Evolutionary conservation across 345 rosid genomes (phyloP).

Genomic region (Hibiscus mutabilis): DNA sequence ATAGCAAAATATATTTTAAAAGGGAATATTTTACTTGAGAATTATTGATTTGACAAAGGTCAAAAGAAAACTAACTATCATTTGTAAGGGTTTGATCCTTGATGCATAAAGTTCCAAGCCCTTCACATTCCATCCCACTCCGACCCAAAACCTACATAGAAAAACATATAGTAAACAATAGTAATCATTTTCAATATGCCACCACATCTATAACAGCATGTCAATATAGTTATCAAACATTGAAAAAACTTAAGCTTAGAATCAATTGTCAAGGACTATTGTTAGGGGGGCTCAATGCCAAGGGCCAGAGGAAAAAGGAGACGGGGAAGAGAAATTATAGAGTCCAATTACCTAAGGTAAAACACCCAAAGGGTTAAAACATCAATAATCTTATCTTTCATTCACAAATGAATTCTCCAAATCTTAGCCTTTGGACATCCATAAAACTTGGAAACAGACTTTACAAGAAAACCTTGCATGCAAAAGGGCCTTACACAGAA

Average conservation of each 20-base stretch:
- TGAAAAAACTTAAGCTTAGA: neutral
- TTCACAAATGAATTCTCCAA: neutral
- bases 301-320: neutral
- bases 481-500: neutral
- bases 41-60: conserved; percentile 3
- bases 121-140: conserved; percentile 67
- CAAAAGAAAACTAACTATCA: conserved; percentile 48
- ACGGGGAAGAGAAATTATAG: neutral
- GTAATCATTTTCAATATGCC: conserved; percentile 1
- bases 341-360: neutral
- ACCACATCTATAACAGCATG: conserved; percentile 10
- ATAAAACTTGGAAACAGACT: neutral
- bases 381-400: neutral
- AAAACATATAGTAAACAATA: conserved; percentile 12
- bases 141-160: conserved; percentile 50
- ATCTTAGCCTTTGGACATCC: conserved; percentile 2
- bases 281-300: neutral
- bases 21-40: neutral
- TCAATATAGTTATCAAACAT: conserved; percentile 10
- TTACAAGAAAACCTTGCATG: neutral
- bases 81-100: conserved; percentile 69
- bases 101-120: conserved; percentile 56
- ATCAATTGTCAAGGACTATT: neutral
- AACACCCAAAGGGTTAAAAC: neutral
- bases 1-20: conserved; percentile 5